These are phyloP conservation scores for Epithele typhae DNA, from an alignment of 768 basidiomycete genomes.

Conservation along the genomic window DNA sequence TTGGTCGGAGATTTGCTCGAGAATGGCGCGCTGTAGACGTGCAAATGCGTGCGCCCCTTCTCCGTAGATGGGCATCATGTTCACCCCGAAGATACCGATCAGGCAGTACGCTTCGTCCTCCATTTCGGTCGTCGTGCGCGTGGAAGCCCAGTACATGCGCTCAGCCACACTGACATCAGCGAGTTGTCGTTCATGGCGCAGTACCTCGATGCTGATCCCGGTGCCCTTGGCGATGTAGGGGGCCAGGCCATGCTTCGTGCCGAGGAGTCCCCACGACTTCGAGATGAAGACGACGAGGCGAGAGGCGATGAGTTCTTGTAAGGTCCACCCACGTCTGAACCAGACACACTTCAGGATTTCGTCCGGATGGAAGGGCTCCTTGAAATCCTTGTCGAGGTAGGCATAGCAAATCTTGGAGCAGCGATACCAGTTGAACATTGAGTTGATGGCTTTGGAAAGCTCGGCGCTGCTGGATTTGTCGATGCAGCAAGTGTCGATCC, in stretches of 20 bases:
- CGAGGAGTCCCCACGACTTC: background rate
- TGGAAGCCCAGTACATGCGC: slow-evolving; percentile 3
- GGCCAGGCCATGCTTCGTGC: background rate
- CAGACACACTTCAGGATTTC: background rate
- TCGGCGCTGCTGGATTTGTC: slow-evolving; percentile 6
- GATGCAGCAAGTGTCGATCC: slow-evolving; percentile 10
- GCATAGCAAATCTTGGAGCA: background rate
- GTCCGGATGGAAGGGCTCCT: background rate
- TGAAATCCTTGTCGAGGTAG: background rate
- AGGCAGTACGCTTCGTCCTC: slow-evolving; percentile 4
- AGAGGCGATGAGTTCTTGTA: slow-evolving; percentile 2
- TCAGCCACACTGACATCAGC: background rate
- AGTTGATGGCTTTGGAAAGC: slow-evolving; percentile 5
- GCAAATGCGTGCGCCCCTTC: background rate
- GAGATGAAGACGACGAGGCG: background rate
- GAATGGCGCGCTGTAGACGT: background rate
- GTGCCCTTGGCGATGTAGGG: background rate
- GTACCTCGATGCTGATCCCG: background rate
- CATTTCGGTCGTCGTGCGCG: background rate
- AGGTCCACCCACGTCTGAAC: background rate
- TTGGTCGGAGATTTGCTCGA: background rate
- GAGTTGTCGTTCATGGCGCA: background rate
- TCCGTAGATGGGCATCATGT: background rate
- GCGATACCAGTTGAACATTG: background rate
- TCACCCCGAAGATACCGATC: slow-evolving; percentile 2